Evolutionary conservation across 768 basidiomycete genomes (phyloP), one percentile per base, ranked within the genome.

Genomic region (Hypholoma sublateritium): DNA sequence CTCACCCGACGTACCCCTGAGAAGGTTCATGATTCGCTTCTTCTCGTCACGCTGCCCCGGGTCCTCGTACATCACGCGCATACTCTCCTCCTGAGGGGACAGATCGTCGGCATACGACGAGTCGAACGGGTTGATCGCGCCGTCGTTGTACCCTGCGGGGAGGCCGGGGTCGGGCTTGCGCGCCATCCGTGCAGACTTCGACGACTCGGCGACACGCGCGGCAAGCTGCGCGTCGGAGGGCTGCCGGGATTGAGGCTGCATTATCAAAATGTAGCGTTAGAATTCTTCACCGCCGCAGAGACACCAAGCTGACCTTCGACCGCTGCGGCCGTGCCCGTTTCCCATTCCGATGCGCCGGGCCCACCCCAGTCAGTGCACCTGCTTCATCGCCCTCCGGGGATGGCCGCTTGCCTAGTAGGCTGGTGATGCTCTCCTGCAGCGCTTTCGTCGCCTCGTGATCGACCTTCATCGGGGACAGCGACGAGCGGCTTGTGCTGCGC

Each of bases 21-120:
- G 64, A 62, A 90, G 68, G 53, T 70, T 76, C 80, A 87, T 77
- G 61, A 89, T 64, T 65, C 80, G 74, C 58, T 77, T 72, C 68
- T 80, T 80, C 69, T 87, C 86, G 47, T 80, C 81, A 39, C 72
- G 68, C 71, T 88, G 84, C 19, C 70, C 80, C 1, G 87, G 86
- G 69, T 90, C 88, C 65, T 87, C 86, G 59, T 89, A 91, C 56
- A 74, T 77, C 8, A 90, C 86, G 5, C 80, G 75, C 67, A 83
- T 72, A 61, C 79, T 79, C 60, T 78, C 76, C n/a, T 80, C 77
- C 53, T 65, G 63, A 22, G 62, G 69, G 19, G 60, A 35, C 16
- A 19, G 58, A 66, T 69, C 67, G 64, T 60, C 60, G 7, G 51
- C 48, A 36, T 65, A 64, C 1, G 63, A 51, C 2, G 17, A 19